Conservation (phyloP, 176 grass and related monocot genomes). For the Oryza brachyantha region DNA sequence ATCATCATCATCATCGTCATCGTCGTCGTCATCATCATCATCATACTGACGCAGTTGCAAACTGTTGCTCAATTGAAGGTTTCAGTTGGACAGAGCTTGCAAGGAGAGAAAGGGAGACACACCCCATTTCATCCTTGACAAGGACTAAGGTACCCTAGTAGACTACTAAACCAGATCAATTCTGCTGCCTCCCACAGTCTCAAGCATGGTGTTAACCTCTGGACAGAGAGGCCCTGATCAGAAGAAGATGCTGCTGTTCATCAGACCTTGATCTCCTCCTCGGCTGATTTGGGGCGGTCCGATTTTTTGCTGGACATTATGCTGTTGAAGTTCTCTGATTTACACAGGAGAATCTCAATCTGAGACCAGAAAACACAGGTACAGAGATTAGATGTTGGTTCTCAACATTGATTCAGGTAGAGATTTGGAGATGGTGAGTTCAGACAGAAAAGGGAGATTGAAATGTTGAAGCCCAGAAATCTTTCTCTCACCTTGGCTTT, state of each 20-base stretch:
- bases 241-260: neutral
- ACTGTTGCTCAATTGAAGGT: neutral
- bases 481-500: constrained; percentile 74
- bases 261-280: constrained; percentile 52
- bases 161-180: constrained; percentile 14
- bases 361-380: constrained; percentile 15
- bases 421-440: neutral
- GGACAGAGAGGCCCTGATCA: neutral
- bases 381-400: neutral
- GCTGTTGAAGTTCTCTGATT: constrained; percentile 66
- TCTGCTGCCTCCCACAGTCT: constrained; percentile 5
- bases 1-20: constrained; percentile 33
- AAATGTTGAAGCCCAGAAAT: neutral
- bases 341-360: constrained; percentile 87
- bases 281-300: constrained; percentile 37
- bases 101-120: neutral
- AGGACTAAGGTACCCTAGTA: constrained; percentile 35
- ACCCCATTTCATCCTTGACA: constrained; percentile 28
- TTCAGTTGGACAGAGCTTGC: constrained; percentile 14
- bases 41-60: constrained; percentile 16
- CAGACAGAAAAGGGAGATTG: neutral
- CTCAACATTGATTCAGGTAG: neutral
- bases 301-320: constrained; percentile 57
- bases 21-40: constrained; percentile 36
- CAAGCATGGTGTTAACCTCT: constrained; percentile 19